Conservation (phyloP, 2,329 filamentous ascomycete species). For the Fusarium bulbicola region DNA sequence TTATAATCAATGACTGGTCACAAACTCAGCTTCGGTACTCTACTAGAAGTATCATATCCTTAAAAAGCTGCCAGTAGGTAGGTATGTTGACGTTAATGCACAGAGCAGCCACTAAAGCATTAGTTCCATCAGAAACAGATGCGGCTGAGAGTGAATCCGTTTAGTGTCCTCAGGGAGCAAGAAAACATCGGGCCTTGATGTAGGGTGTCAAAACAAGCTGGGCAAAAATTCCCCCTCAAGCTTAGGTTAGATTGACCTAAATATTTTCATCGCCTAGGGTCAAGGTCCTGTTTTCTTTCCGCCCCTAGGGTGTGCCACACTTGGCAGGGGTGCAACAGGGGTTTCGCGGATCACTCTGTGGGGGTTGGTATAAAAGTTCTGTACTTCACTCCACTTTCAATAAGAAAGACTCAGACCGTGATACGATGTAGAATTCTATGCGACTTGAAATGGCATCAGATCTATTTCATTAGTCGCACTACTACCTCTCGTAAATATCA, state of each 20-base stretch:
- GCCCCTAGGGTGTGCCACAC: neutral
- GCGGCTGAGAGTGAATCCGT: conserved; percentile 20
- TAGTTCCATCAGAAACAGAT: conserved; percentile 14
- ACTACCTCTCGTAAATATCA: neutral
- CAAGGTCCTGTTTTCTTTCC: neutral
- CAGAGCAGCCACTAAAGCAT: neutral
- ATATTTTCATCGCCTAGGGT: neutral
- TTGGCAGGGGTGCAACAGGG: neutral
- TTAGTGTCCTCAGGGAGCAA: neutral
- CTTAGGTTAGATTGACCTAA: neutral
- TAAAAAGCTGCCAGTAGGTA: neutral
- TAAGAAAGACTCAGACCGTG: neutral
- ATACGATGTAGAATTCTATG: neutral
- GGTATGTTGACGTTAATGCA: neutral
- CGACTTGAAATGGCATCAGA: neutral
- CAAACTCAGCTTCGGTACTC: neutral
- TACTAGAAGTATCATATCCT: neutral
- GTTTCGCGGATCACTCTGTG: neutral
- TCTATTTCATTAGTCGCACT: neutral
- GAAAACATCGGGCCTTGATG: neutral
- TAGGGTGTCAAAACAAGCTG: neutral
- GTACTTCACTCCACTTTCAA: neutral
- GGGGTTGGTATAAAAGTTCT: neutral
- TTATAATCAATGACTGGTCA: neutral
- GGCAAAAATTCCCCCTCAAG: neutral